Evolutionary conservation across 192 early-diverging fungal genomes (phyloP).

Genomic region (Gaertneriomyces sp.): DNA sequence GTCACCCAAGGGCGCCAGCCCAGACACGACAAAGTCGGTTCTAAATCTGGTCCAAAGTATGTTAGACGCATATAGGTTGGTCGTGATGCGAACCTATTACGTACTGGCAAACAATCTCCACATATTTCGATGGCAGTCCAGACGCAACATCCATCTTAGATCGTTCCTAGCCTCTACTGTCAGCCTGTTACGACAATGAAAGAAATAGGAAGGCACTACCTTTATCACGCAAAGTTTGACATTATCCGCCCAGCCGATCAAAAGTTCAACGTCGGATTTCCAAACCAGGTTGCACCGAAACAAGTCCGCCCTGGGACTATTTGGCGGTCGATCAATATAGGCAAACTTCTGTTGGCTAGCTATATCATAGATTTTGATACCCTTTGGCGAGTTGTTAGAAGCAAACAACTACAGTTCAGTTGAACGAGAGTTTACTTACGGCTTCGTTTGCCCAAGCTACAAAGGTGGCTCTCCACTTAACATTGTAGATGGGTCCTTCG

Average conservation of each 20-base stretch:
- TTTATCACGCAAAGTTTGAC: constrained; percentile 82
- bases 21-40: constrained; percentile 79
- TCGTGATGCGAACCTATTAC: constrained; percentile 1
- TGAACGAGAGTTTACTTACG: constrained; percentile 19
- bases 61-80: constrained; percentile 5
- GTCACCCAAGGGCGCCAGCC: constrained; percentile 78
- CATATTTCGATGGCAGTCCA: constrained; percentile 52
- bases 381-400: constrained; percentile 17
- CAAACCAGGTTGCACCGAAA: constrained; percentile 84
- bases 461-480: constrained; percentile 77
- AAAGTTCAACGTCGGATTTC: constrained; percentile 69
- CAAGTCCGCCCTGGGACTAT: constrained; percentile 77
- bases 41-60: constrained; percentile 51
- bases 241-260: constrained; percentile 93
- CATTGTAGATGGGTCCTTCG: constrained; percentile 82
- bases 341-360: constrained; percentile 68
- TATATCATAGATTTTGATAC: constrained; percentile 72
- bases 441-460: constrained; percentile 96
- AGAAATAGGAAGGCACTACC: constrained; percentile 20
- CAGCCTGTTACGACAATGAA: background rate
- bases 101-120: constrained; percentile 59
- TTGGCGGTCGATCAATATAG: constrained; percentile 73
- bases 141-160: constrained; percentile 41
- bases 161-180: constrained; percentile 33
- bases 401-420: background rate